Conservation (phyloP, 2,329 filamentous ascomycete genomes). For the Fusarium domesticum region DNA sequence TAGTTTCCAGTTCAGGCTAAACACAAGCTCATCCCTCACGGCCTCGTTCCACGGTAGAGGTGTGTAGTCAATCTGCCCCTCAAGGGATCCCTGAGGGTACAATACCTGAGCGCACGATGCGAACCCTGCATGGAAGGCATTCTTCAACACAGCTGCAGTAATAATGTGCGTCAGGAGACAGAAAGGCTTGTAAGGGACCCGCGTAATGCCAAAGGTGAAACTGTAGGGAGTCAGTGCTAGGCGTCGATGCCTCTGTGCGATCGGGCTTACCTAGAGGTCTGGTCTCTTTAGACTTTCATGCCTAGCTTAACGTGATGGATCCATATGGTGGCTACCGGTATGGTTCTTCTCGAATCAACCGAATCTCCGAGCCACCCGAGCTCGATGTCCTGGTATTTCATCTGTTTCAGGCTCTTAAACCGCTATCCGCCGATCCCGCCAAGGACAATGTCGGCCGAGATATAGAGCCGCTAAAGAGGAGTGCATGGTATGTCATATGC, state of each 20-base stretch:
- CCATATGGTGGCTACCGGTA: not conserved
- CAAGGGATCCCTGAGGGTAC: not conserved
- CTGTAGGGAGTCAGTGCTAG: not conserved
- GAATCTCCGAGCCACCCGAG: not conserved
- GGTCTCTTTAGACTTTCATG: not conserved
- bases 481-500: not conserved
- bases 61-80: not conserved
- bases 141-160: not conserved
- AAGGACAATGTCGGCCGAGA: not conserved
- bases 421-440: constrained; percentile 1
- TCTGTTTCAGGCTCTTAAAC: not conserved
- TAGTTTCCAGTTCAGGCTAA: not conserved
- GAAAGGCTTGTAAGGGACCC: constrained; percentile 1
- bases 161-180: constrained; percentile 1
- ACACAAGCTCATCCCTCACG: not conserved
- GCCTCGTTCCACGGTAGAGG: not conserved
- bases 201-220: constrained; percentile 1
- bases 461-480: not conserved
- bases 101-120: not conserved
- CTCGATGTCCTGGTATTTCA: not conserved
- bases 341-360: not conserved
- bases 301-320: not conserved
- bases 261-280: not conserved
- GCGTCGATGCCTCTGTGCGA: not conserved
- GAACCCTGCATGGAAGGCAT: not conserved